Conservation (phyloP, 371 early-diverging fungal species). For the Lichtheimia corymbifera region DNA sequence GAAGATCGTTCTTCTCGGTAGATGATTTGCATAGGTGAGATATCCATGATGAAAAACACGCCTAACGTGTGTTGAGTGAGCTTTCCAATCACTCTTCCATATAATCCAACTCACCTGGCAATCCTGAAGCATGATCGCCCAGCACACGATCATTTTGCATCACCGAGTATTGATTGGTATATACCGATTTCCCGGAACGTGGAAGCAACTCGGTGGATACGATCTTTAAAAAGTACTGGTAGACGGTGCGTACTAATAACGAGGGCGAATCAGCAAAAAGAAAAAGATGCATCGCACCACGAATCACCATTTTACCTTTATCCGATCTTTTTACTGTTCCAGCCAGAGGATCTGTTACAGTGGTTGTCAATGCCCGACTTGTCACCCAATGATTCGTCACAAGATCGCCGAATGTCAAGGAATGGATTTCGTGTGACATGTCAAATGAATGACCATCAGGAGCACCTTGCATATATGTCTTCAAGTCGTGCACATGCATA, state of each 20-base stretch:
- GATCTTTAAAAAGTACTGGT: constrained; percentile 64
- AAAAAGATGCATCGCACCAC: background rate
- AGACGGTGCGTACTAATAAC: constrained; percentile 23
- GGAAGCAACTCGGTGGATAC: constrained; percentile 85
- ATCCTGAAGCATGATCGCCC: constrained; percentile 29
- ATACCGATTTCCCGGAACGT: constrained; percentile 60
- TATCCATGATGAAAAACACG: constrained; percentile 93
- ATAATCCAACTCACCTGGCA: constrained; percentile 51
- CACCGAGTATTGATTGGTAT: constrained; percentile 93
- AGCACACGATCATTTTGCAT: constrained; percentile 76
- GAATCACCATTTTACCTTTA: constrained; percentile 31
- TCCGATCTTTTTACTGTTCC: constrained; percentile 53
- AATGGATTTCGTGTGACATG: constrained; percentile 84
- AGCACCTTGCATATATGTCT: constrained; percentile 48
- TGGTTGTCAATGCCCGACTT: constrained; percentile 35
- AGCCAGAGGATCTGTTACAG: constrained; percentile 81
- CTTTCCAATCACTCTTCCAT: background rate
- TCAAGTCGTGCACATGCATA: constrained; percentile 87
- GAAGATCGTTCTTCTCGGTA: constrained; percentile 84
- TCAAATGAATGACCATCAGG: constrained; percentile 42
- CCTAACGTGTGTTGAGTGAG: constrained; percentile 44
- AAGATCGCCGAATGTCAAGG: constrained; percentile 77
- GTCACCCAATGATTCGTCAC: constrained; percentile 9
- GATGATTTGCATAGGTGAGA: constrained; percentile 94
- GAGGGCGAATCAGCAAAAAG: background rate